Conservation (phyloP, 306 rosid species). For the Hippophae rhamnoides region DNA sequence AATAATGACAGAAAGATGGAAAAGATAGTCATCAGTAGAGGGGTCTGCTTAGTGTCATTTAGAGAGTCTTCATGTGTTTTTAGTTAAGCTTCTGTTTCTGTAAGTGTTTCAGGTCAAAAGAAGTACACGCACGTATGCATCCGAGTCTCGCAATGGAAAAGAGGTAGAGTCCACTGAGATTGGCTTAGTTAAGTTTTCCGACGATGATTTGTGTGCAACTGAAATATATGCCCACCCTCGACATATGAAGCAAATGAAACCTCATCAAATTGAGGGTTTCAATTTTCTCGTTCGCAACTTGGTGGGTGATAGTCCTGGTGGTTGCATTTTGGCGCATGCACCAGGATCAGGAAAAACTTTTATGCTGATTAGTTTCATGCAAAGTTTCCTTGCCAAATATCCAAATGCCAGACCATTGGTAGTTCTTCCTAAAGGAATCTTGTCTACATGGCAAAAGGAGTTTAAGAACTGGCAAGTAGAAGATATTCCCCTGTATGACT, state of each 20-base stretch:
- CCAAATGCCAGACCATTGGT: slow-evolving; percentile 81
- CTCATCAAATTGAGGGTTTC: slow-evolving; percentile 89
- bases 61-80: neutral
- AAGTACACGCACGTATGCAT: slow-evolving; percentile 57
- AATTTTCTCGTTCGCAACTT: slow-evolving; percentile 80
- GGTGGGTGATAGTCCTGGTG: slow-evolving; percentile 73
- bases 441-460: slow-evolving; percentile 88
- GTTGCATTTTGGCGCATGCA: slow-evolving; percentile 94
- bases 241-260: slow-evolving; percentile 78
- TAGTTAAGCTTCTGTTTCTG: slow-evolving; percentile 1
- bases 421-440: slow-evolving; percentile 91
- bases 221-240: slow-evolving; percentile 76
- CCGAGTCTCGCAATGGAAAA: slow-evolving; percentile 48
- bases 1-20: too few species aligned
- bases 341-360: slow-evolving; percentile 97
- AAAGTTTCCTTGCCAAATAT: slow-evolving; percentile 84
- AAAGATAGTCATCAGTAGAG: neutral
- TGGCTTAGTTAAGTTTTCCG: slow-evolving; percentile 40
- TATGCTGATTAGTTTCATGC: slow-evolving; percentile 96
- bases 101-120: slow-evolving; percentile 47
- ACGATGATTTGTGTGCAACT: slow-evolving; percentile 34
- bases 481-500: slow-evolving; percentile 66
- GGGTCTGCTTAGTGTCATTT: neutral
- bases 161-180: slow-evolving; percentile 31
- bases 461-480: slow-evolving; percentile 89